Evolutionary conservation across 192 early-diverging fungal species (phyloP).

Genomic region (Coemansia sp.): DNA sequence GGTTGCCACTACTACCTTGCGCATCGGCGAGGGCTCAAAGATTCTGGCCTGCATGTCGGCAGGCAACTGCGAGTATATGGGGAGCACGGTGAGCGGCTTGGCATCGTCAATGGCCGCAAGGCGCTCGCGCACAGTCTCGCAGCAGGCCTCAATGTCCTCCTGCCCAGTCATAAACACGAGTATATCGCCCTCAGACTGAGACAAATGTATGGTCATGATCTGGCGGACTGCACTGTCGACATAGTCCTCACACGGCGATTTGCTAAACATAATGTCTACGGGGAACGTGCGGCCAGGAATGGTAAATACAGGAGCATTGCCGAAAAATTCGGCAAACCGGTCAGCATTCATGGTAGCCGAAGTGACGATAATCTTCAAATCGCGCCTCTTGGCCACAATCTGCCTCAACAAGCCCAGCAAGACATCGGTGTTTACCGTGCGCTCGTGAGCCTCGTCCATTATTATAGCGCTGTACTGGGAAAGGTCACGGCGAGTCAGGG

Average conservation of each 20-base stretch:
- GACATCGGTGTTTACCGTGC: conserved; percentile 94
- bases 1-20: conserved; percentile 93
- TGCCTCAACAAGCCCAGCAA: conserved; percentile 89
- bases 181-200: conserved; percentile 90
- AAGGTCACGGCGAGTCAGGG: conserved; percentile 78
- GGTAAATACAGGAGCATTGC: conserved; percentile 86
- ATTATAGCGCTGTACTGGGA: conserved; percentile 87
- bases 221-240: conserved; percentile 90
- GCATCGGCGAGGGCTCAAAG: conserved; percentile 84
- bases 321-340: conserved; percentile 89
- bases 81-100: conserved; percentile 76
- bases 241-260: conserved; percentile 93
- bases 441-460: conserved; percentile 98
- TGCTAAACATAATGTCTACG: conserved; percentile 90
- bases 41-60: conserved; percentile 93
- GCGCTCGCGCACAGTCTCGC: conserved; percentile 66
- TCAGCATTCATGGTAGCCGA: conserved; percentile 94
- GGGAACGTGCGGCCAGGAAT: conserved; percentile 95
- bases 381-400: conserved; percentile 70
- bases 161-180: conserved; percentile 96
- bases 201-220: conserved; percentile 91
- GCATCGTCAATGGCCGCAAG: conserved; percentile 59
- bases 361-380: conserved; percentile 93
- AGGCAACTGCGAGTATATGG: conserved; percentile 91
- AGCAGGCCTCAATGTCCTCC: conserved; percentile 93